Percentiles rank a stretch among this genome's conserved stretches.
These are phyloP conservation scores for Delitschia confertaspora DNA, from an alignment of 495 filamentous ascomycete genomes.

Conservation along the genomic window DNA sequence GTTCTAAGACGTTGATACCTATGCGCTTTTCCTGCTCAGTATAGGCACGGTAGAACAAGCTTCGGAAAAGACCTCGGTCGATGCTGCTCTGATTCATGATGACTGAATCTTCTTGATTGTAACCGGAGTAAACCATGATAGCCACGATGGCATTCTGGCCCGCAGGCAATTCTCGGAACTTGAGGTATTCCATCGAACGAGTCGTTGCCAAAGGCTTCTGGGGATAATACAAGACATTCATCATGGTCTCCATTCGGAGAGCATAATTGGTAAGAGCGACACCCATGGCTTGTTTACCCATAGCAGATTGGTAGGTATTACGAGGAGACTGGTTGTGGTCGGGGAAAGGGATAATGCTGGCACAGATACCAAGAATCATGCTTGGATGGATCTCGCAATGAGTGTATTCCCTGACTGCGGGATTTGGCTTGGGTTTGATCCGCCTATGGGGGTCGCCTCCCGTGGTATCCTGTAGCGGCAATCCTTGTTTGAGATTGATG, in stretches of 20 bases:
- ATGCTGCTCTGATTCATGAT: constrained; percentile 99
- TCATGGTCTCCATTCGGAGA: constrained; percentile 98
- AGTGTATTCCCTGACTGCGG: constrained; percentile 79
- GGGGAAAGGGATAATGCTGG: constrained; percentile 98
- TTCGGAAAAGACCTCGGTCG: constrained; percentile 92
- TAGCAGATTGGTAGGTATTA: constrained; percentile 98
- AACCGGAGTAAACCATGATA: constrained; percentile 95
- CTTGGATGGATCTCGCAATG: constrained; percentile 99
- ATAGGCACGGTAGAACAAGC: constrained; percentile 95
- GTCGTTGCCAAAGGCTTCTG: constrained; percentile 96
- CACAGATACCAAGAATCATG: constrained; percentile 97
- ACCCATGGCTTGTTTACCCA: constrained; percentile 99
- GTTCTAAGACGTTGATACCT: constrained; percentile 78
- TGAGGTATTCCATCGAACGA: constrained; percentile 95
- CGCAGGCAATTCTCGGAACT: constrained; percentile 92
- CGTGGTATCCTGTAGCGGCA: constrained; percentile 51
- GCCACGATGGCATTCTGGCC: constrained; percentile 98
- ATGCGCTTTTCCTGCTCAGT: constrained; percentile 92
- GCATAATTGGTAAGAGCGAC: constrained; percentile 95
- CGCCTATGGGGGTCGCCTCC: constrained; percentile 60
- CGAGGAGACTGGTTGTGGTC: constrained; percentile 98
- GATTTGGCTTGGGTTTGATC: constrained; percentile 74
- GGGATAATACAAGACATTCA: constrained; percentile 96
- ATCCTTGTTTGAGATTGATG: constrained; percentile 56
- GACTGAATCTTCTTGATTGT: constrained; percentile 99